These are phyloP conservation scores for Verticillium albo-atrum DNA, from an alignment of 2,329 filamentous ascomycete species.

Conservation along the genomic window DNA sequence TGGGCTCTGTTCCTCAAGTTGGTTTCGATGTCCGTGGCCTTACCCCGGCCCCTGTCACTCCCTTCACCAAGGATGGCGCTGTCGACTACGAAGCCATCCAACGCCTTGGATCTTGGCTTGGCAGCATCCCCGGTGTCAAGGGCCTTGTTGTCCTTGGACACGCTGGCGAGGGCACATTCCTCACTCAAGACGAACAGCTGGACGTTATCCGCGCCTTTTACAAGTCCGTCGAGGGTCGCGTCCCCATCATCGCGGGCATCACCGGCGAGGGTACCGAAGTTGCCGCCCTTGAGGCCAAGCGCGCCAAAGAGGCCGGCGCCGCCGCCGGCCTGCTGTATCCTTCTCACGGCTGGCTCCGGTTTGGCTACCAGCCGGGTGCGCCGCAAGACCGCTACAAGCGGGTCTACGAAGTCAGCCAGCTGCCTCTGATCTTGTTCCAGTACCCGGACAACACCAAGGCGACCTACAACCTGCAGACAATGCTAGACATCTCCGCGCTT, in stretches of 20 bases:
- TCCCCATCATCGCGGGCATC: conserved; percentile 49
- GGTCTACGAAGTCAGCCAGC: conserved; percentile 42
- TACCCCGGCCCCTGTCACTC: conserved; percentile 45
- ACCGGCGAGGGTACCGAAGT: conserved; percentile 49
- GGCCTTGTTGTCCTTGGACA: conserved; percentile 50
- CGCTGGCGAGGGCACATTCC: conserved; percentile 49
- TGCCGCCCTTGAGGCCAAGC: conserved; percentile 45
- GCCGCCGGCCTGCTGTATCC: conserved; percentile 47
- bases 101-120: conserved; percentile 47
- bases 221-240: conserved; percentile 42
- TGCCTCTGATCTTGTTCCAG: conserved; percentile 49
- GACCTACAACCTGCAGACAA: conserved; percentile 45
- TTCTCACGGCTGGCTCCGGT: conserved; percentile 50
- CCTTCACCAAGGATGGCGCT: conserved; percentile 41
- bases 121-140: conserved; percentile 45
- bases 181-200: conserved; percentile 43
- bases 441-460: conserved; percentile 50
- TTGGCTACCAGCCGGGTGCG: conserved; percentile 47
- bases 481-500: conserved; percentile 46
- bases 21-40: conserved; percentile 42
- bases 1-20: conserved; percentile 17
- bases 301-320: conserved; percentile 45
- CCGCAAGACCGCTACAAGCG: conserved; percentile 46
- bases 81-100: conserved; percentile 49
- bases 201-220: conserved; percentile 47